A percentile compares a stretch with the other conserved stretches of the same genome.
phyloP scores from a whole-genome alignment of 2,329 filamentous ascomycete genomes.

The Diplocarpon mali region DNA sequence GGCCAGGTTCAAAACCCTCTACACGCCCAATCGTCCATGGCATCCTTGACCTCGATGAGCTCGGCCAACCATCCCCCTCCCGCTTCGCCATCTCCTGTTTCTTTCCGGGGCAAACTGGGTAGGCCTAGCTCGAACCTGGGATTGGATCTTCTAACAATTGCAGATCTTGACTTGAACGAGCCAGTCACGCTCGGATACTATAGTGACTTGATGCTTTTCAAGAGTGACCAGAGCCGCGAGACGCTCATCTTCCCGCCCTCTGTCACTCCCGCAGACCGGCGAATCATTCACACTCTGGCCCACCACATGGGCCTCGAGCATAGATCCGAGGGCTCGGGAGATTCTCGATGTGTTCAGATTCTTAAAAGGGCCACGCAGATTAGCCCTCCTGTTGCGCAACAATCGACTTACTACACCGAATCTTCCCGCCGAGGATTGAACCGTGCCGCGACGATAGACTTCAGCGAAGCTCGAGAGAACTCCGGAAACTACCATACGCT shows the following conservation, averaged over 20 bases:
- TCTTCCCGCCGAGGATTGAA: constrained; percentile 76
- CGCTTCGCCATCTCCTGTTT: constrained; percentile 26
- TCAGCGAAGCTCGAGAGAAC: constrained; percentile 65
- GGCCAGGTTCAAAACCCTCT: constrained; percentile 39
- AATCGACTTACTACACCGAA: constrained; percentile 49
- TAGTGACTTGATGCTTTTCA: constrained; percentile 81
- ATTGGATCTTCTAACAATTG: constrained; percentile 8
- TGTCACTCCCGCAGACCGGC: constrained; percentile 71
- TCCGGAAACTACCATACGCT: constrained; percentile 64
- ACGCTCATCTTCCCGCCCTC: constrained; percentile 74
- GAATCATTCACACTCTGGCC: constrained; percentile 85
- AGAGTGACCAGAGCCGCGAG: constrained; percentile 66
- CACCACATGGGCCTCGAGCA: constrained; percentile 93
- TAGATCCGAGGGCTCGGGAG: constrained; percentile 76
- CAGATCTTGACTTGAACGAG: constrained; percentile 78
- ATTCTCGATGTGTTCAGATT: constrained; percentile 83
- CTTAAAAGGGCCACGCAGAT: constrained; percentile 48
- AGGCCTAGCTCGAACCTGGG: constrained; percentile 2
- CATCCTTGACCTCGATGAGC: constrained; percentile 45
- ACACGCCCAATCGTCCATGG: constrained; percentile 78
- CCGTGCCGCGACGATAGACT: constrained; percentile 94
- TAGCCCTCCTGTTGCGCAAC: constrained; percentile 31
- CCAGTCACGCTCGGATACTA: constrained; percentile 80
- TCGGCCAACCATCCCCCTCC: constrained; percentile 41
- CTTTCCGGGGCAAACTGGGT: constrained; percentile 21